These are phyloP conservation scores for Xylaria sp. DNA, from an alignment of 2,329 filamentous ascomycete genomes.

Conservation along the genomic window DNA sequence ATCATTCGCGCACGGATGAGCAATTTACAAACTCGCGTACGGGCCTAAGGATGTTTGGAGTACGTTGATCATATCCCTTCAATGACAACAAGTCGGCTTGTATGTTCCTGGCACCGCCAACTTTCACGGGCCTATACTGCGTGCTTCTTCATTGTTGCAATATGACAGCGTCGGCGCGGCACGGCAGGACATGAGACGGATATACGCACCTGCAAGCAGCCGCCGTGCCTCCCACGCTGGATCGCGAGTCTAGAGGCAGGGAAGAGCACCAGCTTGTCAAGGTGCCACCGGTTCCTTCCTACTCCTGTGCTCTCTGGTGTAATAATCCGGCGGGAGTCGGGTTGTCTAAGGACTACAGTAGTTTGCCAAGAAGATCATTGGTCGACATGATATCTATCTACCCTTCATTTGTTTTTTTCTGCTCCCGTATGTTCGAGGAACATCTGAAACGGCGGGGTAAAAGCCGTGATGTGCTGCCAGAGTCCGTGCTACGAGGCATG, in stretches of 20 bases:
- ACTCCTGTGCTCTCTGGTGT: background rate
- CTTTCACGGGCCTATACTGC: background rate
- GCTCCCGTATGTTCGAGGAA: background rate
- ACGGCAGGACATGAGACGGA: slow-evolving; percentile 17
- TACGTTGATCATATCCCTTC: background rate
- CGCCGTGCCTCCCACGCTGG: slow-evolving; percentile 21
- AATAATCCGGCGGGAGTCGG: background rate
- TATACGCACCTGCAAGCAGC: slow-evolving; percentile 24
- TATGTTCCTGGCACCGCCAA: slow-evolving; percentile 2
- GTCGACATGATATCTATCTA: background rate
- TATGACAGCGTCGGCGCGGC: slow-evolving; percentile 12
- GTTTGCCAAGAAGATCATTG: slow-evolving; percentile 3
- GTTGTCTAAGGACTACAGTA: background rate
- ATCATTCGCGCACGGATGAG: slow-evolving; percentile 18
- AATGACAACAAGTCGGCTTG: background rate
- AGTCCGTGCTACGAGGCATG: slow-evolving; percentile 1
- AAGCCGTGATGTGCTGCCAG: background rate
- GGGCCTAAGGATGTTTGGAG: slow-evolving; percentile 12
- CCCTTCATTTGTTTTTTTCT: background rate
- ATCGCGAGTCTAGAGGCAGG: slow-evolving; percentile 15
- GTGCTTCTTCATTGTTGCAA: slow-evolving; percentile 7
- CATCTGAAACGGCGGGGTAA: slow-evolving; percentile 7
- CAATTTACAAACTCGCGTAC: slow-evolving; percentile 7
- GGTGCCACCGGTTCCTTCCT: background rate
- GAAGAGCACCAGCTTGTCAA: background rate